Percentiles rank a stretch among this genome's conserved stretches.
Evolutionary conservation across 2,329 filamentous ascomycete genomes (phyloP).

Genomic region (Cryphonectria naterciae): DNA sequence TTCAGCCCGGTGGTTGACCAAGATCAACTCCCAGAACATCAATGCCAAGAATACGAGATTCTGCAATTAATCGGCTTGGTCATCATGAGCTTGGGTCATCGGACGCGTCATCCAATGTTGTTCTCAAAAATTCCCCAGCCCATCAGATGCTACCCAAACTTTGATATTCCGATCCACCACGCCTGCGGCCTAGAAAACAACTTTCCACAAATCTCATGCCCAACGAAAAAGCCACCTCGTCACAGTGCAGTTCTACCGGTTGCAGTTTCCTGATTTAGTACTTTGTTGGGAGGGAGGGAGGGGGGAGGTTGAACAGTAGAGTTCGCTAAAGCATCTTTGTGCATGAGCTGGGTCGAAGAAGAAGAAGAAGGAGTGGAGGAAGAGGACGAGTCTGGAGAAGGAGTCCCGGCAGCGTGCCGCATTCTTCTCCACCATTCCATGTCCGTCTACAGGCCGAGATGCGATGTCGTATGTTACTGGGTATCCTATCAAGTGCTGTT

Average conservation of each 20-base stretch:
- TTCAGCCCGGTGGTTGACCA: background rate
- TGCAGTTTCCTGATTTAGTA: background rate
- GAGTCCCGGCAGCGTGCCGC: background rate
- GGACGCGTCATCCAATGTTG: background rate
- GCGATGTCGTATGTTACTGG: slow-evolving; percentile 3
- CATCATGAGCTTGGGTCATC: background rate
- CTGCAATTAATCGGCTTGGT: background rate
- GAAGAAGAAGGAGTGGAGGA: background rate
- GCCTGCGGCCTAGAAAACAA: background rate
- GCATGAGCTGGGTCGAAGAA: background rate
- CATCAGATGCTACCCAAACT: background rate
- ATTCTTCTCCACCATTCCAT: background rate
- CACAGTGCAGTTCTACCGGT: background rate
- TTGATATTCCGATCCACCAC: background rate
- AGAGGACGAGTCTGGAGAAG: too few species aligned
- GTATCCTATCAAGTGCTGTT: background rate
- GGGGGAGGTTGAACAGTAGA: background rate
- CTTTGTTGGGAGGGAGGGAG: background rate
- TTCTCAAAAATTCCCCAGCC: background rate
- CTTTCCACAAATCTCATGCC: background rate
- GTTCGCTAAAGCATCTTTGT: background rate
- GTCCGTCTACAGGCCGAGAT: background rate
- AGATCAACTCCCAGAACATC: background rate
- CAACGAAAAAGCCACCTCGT: background rate
- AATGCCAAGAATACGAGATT: background rate